Evolutionary conservation across 2,329 filamentous ascomycete genomes (phyloP), one percentile per base, ranked within the genome.

Genomic region (Cadophora sp.): DNA sequence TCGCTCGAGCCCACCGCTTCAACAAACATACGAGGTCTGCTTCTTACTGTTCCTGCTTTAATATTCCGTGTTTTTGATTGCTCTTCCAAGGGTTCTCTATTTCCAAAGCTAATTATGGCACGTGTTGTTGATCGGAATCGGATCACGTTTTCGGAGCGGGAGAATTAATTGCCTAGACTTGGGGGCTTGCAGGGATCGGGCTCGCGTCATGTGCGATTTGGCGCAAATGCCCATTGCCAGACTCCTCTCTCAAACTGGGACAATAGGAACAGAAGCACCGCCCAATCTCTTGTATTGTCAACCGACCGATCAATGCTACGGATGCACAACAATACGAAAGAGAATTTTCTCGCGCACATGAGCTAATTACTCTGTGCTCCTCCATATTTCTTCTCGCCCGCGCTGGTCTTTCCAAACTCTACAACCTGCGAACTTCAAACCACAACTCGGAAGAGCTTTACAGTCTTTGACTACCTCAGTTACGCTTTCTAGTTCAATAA

Each of bases 121-220:
- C 40, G 40, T 43, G 40, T 11, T 9, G 2, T 9, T 9, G 9
- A 34, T 34, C 4, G 31, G 31, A 5, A 34, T 37, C 34, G 7
- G 34, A 37, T 59, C 56, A 59, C 56, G 56, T 59, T 59, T 26
- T 8, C 8, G 56, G 22, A 26, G 5, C 56, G 56, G 56, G 34
- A 34, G 12, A 59, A 59, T 43, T 22, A 26, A 43, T 40, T 26
- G 5, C 56, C 56, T 59, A 59, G 56, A n/a, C 22, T 43, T 34
- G 34, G 56, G n/a, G 24, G 24, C 16, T 29, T 48, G 29, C 59
- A 51, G 26, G 59, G 59, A 22, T 62, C 31, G 58, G 22, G 29
- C 50, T 59, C 34, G 24, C 51, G 40, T 59, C 63, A 65, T 65
- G 63, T 58, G 40, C 62, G 51, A 56, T 65, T 50, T 56, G 62